Conservation (phyloP, 2,329 filamentous ascomycete species). For the Fusarium penzigii region DNA sequence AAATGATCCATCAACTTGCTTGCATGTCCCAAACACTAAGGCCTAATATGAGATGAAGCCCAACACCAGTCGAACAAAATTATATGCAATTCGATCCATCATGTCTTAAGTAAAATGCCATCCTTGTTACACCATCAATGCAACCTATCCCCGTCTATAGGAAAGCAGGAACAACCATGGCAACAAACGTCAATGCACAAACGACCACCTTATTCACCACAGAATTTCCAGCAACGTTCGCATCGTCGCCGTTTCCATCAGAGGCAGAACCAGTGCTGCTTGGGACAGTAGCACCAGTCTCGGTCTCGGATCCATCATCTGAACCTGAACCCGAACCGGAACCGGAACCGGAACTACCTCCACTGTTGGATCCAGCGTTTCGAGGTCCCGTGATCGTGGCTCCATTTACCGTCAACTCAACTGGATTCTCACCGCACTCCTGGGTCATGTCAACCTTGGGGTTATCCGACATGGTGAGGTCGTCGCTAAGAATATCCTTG, state of each 20-base stretch:
- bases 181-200: not conserved
- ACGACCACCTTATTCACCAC: not conserved
- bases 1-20: too few relatives aligned
- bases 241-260: not conserved
- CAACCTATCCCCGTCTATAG: not conserved
- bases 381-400: not conserved
- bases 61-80: too few relatives aligned
- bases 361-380: not conserved
- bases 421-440: constrained; percentile 8
- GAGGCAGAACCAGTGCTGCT: not conserved
- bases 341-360: not conserved
- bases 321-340: not conserved
- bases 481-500: constrained; percentile 1
- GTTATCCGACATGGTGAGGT: not conserved
- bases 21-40: too few relatives aligned
- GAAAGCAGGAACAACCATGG: not conserved
- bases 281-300: not conserved
- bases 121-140: not conserved
- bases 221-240: not conserved
- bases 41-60: too few relatives aligned
- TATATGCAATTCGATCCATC: too few relatives aligned
- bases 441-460: constrained; percentile 8
- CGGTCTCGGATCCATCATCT: not conserved
- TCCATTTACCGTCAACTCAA: constrained; percentile 4
- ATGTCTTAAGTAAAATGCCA: too few relatives aligned